Percentiles rank a stretch among this genome's conserved stretches.
phyloP scores from a whole-genome alignment of 495 filamentous ascomycete species.

The Apiosordaria backusii region DNA sequence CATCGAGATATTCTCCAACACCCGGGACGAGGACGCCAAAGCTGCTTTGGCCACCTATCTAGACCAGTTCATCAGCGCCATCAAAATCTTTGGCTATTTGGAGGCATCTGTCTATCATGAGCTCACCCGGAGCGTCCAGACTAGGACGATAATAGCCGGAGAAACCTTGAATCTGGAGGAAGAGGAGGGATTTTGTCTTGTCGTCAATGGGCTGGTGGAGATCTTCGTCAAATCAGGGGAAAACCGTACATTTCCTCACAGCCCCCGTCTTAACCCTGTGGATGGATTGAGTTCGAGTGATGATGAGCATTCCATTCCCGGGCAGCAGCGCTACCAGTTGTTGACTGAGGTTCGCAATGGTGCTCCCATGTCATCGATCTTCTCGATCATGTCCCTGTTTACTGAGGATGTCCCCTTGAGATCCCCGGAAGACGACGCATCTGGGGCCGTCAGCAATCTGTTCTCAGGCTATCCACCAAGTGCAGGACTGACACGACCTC shows the following conservation, averaged over 20 bases:
- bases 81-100: slow-evolving; percentile 97
- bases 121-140: slow-evolving; percentile 96
- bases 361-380: slow-evolving; percentile 95
- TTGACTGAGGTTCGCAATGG: slow-evolving; percentile 98
- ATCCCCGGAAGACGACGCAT: slow-evolving; percentile 58
- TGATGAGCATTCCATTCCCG: slow-evolving; percentile 54
- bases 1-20: slow-evolving; percentile 89
- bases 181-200: slow-evolving; percentile 95
- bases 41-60: slow-evolving; percentile 90
- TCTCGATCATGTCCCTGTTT: slow-evolving; percentile 94
- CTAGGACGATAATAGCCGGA: slow-evolving; percentile 88
- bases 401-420: slow-evolving; percentile 88
- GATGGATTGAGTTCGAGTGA: slow-evolving; percentile 57
- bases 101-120: slow-evolving; percentile 97
- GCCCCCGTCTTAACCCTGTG: slow-evolving; percentile 15
- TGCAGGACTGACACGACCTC: slow-evolving; percentile 33
- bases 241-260: slow-evolving; percentile 29
- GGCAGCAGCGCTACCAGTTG: slow-evolving; percentile 75
- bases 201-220: slow-evolving; percentile 94
- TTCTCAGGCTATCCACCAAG: slow-evolving; percentile 40
- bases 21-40: slow-evolving; percentile 85
- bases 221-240: slow-evolving; percentile 94
- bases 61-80: slow-evolving; percentile 97
- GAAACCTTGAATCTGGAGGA: slow-evolving; percentile 94
- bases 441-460: slow-evolving; percentile 21